Base-by-base conservation (phyloP, 2,329 filamentous ascomycete species). In the Cryphonectria japonica region DNA sequence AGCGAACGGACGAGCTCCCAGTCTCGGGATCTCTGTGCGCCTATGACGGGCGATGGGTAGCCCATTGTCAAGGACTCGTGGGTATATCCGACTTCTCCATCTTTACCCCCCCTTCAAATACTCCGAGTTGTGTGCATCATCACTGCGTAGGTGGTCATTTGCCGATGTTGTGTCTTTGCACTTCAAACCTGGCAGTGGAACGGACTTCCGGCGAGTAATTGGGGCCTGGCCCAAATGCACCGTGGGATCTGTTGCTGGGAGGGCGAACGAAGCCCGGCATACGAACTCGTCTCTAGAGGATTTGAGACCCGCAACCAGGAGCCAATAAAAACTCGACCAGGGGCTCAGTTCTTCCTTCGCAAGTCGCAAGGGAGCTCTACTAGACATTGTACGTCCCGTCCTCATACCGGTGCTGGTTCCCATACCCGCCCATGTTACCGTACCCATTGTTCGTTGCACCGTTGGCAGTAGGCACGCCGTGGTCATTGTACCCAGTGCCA, bases 401-500 rank as follows among this genome's bases (percentile, higher is more conserved):
- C 19, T 67, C 69, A 9, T 73, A 73, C 11, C 57, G 62, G 11
- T 68, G 46, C 67, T 34, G 57, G 29, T 29, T 54, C 1, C 59
- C 67, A 11, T 59, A 39, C 11, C 52, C 57, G 19, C 54, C 50
- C 65, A 63, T 57, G 9, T 54, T 54, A 5, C 67, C 67, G 22
- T 63, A 69, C 2, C 39, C 63, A 4, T 39, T 64, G 22, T 9
- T 29, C 1, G 22, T 26, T 3, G 26, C 39, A 39, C 39, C 52
- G 13, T 69, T 65, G 19, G 61, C 57, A 29, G 57, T 59, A 19
- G 66, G 59, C 7, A 52, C 41, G n/a, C 78, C 78, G 34, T 79
- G 75, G 41, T 79, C 73, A 59, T 75, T 73, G 71, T 75, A 75
- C 9, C 75, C 61, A 11, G 61, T 29, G n/a, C 61, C 61, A 6